Base-by-base conservation (phyloP, 2,329 filamentous ascomycete species). In the Karstenula rhodostoma region DNA sequence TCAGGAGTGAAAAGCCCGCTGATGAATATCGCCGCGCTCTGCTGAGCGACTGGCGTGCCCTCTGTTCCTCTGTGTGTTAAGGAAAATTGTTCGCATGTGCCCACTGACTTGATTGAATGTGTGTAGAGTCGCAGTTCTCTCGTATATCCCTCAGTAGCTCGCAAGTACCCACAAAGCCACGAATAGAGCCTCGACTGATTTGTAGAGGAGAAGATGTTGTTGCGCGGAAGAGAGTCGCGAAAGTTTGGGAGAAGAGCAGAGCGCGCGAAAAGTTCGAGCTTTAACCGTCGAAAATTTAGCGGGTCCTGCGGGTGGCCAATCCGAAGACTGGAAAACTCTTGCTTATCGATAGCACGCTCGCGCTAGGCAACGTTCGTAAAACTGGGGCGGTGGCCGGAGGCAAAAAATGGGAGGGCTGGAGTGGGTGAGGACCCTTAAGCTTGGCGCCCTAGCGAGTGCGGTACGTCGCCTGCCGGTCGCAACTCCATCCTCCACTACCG, bases 1-100 rank as follows among this genome's bases (percentile, higher is more conserved):
- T 77, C 76, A 77, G 72, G 75, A 74, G 72, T 73, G 67, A 71
- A 73, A 74, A 74, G 75, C 75, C 72, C 72, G 75, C 73, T 77
- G 71, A 67, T 74, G 71, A 63, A 75, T 75, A 70, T 73, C 72
- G 71, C 69, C 66, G 66, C 71, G 71, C 72, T 70, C 69, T 70
- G 56, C 63, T 67, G 73, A 76, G 74, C 76, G 72, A 76, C 72
- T 69, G 71, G 72, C 64, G 60, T 69, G 64, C 68, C 68, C 70
- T 70, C 70, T 74, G 62, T 62, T 71, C 61, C 62, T 54, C 51
- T 74, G 71, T 76, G 75, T 76, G 75, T 76, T 67, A 77, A 77
- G 75, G 71, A 77, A 77, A 75, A 77, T 57, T 65, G 59, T 72
- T 73, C 68, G 71, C 73, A 71, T 66, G 71, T 77, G 76, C 76